Evolutionary conservation across 2,329 filamentous ascomycete species (phyloP).

Genomic region (Raffaelea ambrosiae): DNA sequence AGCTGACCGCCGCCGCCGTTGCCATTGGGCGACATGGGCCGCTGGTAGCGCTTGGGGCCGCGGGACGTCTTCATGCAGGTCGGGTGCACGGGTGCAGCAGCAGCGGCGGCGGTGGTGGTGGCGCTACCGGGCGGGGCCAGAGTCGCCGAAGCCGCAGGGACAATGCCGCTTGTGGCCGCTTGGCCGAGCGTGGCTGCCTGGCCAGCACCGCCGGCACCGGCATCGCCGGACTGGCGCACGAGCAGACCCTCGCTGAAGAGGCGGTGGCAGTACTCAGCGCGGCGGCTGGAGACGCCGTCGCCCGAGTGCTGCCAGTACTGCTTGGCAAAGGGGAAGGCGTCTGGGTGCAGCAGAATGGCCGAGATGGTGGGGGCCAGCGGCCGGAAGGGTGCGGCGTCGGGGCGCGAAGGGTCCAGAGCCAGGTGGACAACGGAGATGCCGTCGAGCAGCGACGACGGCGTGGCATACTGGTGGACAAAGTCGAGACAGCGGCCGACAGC

Average conservation of each 20-base stretch:
- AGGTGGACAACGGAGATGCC: conserved; percentile 54
- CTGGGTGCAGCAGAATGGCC: conserved; percentile 62
- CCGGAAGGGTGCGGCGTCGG: conserved; percentile 40
- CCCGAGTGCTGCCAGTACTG: conserved; percentile 96
- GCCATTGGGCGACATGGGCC: conserved; percentile 31
- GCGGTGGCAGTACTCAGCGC: conserved; percentile 79
- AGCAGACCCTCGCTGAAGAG: conserved; percentile 63
- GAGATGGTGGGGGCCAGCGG: conserved; percentile 53
- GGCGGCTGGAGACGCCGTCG: conserved; percentile 82
- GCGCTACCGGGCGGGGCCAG: not conserved
- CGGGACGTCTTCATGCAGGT: conserved; percentile 38
- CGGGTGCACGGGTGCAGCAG: conserved; percentile 16
- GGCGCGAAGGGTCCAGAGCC: conserved; percentile 48
- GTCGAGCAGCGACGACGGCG: conserved; percentile 35
- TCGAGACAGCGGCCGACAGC: conserved; percentile 65
- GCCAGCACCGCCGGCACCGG: not conserved
- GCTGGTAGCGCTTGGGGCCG: conserved; percentile 75
- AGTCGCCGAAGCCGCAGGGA: not conserved
- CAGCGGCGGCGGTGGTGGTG: conserved; percentile 13
- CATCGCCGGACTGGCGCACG: conserved; percentile 18
- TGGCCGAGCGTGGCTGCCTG: not conserved
- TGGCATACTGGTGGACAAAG: conserved; percentile 57
- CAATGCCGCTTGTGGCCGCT: not conserved
- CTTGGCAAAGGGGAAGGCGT: conserved; percentile 67
- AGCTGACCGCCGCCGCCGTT: not conserved